Evolutionary conservation across 2,329 filamentous ascomycete genomes (phyloP).

Genomic region (Ophiosphaerella korrae): DNA sequence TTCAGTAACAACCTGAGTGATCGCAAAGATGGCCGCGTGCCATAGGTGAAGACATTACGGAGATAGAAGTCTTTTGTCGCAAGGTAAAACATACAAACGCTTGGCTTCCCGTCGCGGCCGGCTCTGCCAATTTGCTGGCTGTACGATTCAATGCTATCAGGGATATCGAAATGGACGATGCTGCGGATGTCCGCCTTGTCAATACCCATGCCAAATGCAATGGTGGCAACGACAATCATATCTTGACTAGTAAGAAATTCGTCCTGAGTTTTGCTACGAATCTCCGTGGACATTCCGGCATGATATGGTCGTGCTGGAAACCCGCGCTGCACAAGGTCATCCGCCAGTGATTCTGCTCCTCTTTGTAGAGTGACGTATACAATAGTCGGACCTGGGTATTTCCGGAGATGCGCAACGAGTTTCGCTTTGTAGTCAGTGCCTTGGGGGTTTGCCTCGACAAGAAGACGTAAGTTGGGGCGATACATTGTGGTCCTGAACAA

Average conservation of each 20-base stretch:
- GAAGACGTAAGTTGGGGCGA: conserved; percentile 61
- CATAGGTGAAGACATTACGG: conserved; percentile 64
- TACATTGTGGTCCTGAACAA: conserved; percentile 66
- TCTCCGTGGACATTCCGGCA: conserved; percentile 69
- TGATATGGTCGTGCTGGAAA: conserved; percentile 85
- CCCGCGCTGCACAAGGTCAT: conserved; percentile 64
- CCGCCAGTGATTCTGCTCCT: conserved; percentile 66
- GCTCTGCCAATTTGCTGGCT: conserved; percentile 96
- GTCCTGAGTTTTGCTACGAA: conserved; percentile 73
- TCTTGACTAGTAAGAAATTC: conserved; percentile 77
- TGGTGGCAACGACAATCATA: conserved; percentile 93
- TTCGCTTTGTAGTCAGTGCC: conserved; percentile 75
- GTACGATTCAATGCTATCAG: conserved; percentile 94
- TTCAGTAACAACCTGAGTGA: conserved; percentile 57
- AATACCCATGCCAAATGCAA: conserved; percentile 98
- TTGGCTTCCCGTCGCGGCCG: conserved; percentile 79
- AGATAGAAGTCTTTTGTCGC: conserved; percentile 63
- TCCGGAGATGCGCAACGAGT: conserved; percentile 58
- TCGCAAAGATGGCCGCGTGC: conserved; percentile 61
- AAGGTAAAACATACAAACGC: conserved; percentile 63
- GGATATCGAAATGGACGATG: conserved; percentile 88
- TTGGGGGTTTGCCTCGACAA: conserved; percentile 65
- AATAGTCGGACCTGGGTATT: conserved; percentile 61
- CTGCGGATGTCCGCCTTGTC: conserved; percentile 96
- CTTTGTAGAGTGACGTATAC: conserved; percentile 66